Evolutionary conservation across 768 basidiomycete genomes (phyloP), one percentile per base, ranked within the genome.

Genomic region (Leccinum variicolor): DNA sequence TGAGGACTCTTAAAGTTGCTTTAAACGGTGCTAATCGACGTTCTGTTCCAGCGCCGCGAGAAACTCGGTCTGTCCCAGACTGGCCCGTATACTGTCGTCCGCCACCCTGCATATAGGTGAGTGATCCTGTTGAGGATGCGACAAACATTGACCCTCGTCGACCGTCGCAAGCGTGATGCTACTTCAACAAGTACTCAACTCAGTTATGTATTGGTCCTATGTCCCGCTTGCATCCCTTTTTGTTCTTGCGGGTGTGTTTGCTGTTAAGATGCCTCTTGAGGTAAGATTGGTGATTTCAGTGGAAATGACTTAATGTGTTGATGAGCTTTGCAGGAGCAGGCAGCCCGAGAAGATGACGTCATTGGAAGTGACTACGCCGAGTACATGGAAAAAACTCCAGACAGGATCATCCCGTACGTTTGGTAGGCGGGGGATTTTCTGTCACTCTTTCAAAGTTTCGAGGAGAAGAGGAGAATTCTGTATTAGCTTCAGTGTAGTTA

Each of bases 81-180:
- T 7, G 75, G 75, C 2, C 75, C 74, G 5, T 76, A 77, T 54
- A 57, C 69, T 8, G 49, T 74, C 28, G 69, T 76, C 33, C 75
- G 76, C 36, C 76, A 76, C 52, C 75, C 75, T 3, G 53, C 56
- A 13, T 76, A 76, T 55, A 66, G 63, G 74, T 75, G 55, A 54
- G 71, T 63, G 39, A 28, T 52, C 45, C 1, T 28, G 6, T 48
- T 7, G 31, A 55, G 7, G 14, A 43, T 10, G 4, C 0, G 15
- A 15, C 50, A 21, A 26, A 31, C 9, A 10, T 34, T 62, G 43
- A 69, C 34, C 28, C 4, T 4, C 2, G 7, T 34, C 26, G 29
- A 46, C 19, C 34, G 13, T n/a, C 15, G 25, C 52, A 51, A 68
- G 66, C 33, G 50, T 58, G n/a, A 60, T 68, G 56, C 60, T 74